Evolutionary conservation across 192 early-diverging fungal species (phyloP), one percentile per base, ranked within the genome.

Genomic region (Umbelopsis ramanniana): DNA sequence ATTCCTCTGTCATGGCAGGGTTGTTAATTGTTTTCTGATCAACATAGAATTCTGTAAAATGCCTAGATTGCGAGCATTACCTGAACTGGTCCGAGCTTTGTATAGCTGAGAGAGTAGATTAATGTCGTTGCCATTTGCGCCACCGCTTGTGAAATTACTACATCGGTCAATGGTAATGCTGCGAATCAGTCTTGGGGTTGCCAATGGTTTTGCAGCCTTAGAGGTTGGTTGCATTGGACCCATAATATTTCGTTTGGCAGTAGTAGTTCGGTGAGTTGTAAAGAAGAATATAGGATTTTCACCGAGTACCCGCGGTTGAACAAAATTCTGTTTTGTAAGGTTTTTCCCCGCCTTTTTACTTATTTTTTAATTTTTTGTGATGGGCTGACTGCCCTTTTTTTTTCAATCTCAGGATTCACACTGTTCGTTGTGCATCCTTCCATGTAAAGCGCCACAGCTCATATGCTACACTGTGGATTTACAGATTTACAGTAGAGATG

Each of bases 101-200:
- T 82, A 80, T 73, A 86, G 60, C 89, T 82, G 46, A 74, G 77
- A 45, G 83, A 81, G 15, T 74, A 77, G 69, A 91, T 80, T 83
- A 76, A 90, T 88, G 48, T 91, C 92, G 69, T 94, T 91, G 12
- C 82, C 81, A 69, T 90, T 93, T 70, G 88, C 85, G 38, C 86
- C 87, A 1, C 76, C 69, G 22, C 85, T 75, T n/a, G 89, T 74
- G 70, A 96, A 97, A 53, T 90, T 95, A 24, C 81, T 74, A 11
- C 94, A 80, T 2, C 95, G 86, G 52, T 87, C 83, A 63, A 92
- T 73, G 7, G 94, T 95, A 47, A 99, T 93, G 50, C 78, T 79
- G 2, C 91, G 89, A 23, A 83, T 71, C 21, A 85, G 69, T 21
- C 86, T 76, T 2, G 87, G 85, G 23, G 70, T 75, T 10, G 57